A percentile compares a stretch with the other conserved stretches of the same genome.
These are phyloP conservation scores for Epichloe coenophiala DNA, from an alignment of 2,329 filamentous ascomycete genomes.

Conservation along the genomic window DNA sequence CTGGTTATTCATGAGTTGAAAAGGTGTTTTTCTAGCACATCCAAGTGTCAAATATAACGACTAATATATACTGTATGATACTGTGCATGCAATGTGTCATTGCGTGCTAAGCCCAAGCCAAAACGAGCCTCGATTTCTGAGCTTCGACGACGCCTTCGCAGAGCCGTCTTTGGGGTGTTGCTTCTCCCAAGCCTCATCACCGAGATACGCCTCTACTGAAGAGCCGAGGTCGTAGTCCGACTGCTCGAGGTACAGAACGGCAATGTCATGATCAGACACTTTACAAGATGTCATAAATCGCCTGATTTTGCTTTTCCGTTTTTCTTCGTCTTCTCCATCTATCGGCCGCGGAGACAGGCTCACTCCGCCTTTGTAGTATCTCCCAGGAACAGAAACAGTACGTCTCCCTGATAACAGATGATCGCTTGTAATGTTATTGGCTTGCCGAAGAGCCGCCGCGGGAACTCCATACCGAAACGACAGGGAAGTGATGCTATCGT, in stretches of 20 bases:
- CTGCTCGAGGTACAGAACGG: conserved; percentile 62
- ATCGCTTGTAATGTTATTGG: conserved; percentile 60
- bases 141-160: too few species aligned
- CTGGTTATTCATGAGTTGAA: conserved; percentile 13
- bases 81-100: neutral
- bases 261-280: conserved; percentile 62
- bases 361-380: conserved; percentile 52
- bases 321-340: conserved; percentile 63
- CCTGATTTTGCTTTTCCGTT: conserved; percentile 54
- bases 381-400: conserved; percentile 58
- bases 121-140: conserved; percentile 17
- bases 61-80: neutral
- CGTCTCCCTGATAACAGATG: conserved; percentile 56
- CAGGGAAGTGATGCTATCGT: conserved; percentile 54
- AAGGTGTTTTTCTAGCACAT: conserved; percentile 7
- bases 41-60: conserved; percentile 7
- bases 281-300: conserved; percentile 73
- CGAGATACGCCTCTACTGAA: conserved; percentile 51
- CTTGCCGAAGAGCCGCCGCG: conserved; percentile 42
- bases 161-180: conserved; percentile 36
- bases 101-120: conserved; percentile 15
- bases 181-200: conserved; percentile 65
- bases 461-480: conserved; percentile 62
- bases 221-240: conserved; percentile 49
- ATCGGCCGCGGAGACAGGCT: conserved; percentile 56